Percentiles rank a stretch among this genome's conserved stretches.
Evolutionary conservation across 495 filamentous ascomycete species (phyloP).

Genomic region (Aspergillus sparsus): DNA sequence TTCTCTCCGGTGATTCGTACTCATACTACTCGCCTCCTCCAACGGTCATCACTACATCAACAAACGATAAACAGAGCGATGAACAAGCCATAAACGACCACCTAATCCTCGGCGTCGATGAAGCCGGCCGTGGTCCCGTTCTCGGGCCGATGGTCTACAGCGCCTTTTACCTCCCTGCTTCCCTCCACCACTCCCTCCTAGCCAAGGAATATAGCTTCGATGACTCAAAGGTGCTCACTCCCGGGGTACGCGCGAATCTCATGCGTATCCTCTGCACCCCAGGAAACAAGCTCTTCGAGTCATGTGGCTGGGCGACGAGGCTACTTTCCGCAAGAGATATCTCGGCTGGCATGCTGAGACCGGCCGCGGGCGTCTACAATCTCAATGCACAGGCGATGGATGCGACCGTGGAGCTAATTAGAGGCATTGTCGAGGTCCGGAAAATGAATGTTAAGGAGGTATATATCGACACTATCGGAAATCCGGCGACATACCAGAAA

Average conservation of each 20-base stretch:
- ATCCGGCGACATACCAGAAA: constrained; percentile 75
- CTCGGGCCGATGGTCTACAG: constrained; percentile 98
- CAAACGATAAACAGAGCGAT: constrained; percentile 5
- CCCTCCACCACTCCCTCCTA: constrained; percentile 69
- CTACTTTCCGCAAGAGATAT: constrained; percentile 85
- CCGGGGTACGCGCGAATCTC: constrained; percentile 67
- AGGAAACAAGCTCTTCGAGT: constrained; percentile 58
- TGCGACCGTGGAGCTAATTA: constrained; percentile 83
- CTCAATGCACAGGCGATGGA: constrained; percentile 98
- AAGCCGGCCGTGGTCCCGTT: constrained; percentile 93
- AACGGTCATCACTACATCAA: constrained; percentile 40
- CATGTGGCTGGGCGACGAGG: constrained; percentile 81
- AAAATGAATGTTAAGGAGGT: constrained; percentile 84
- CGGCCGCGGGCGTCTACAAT: constrained; percentile 69
- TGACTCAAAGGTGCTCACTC: constrained; percentile 86
- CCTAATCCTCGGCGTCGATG: constrained; percentile 82
- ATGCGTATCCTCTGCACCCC: constrained; percentile 75
- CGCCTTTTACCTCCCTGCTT: constrained; percentile 76
- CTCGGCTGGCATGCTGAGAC: constrained; percentile 72
- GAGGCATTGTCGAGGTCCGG: constrained; percentile 63
- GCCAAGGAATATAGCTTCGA: constrained; percentile 79
- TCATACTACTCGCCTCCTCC: constrained; percentile 79
- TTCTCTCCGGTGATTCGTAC: constrained; percentile 76
- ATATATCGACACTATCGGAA: constrained; percentile 94
- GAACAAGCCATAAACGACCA: constrained; percentile 23